Conservation (phyloP, 1,139 yeast species). For the Hyphopichia burtonii region DNA sequence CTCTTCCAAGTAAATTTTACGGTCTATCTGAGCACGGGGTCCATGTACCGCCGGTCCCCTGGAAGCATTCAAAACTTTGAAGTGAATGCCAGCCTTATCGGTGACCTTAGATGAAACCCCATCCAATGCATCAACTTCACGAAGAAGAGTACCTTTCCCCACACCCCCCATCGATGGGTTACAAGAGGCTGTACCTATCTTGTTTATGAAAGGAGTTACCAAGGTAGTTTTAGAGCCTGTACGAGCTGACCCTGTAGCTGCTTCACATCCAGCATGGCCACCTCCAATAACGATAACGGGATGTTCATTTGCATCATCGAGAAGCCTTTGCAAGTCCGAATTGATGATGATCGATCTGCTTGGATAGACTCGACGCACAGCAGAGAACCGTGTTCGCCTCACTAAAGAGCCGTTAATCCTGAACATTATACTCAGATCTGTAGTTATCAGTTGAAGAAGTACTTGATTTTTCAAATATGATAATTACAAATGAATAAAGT, state of each 20-base stretch:
- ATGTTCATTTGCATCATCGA: conserved; percentile 33
- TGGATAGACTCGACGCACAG: background rate
- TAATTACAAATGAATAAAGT: no score
- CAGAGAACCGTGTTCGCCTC: background rate
- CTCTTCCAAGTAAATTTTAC: conserved; percentile 71
- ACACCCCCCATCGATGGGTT: conserved; percentile 99
- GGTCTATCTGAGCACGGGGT: conserved; percentile 94
- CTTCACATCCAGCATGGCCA: conserved; percentile 99
- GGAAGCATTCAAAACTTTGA: conserved; percentile 79
- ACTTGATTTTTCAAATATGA: no score
- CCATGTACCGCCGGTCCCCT: conserved; percentile 99
- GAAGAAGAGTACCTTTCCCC: conserved; percentile 89
- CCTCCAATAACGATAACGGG: conserved; percentile 94
- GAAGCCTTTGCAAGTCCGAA: conserved; percentile 34
- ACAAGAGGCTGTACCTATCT: conserved; percentile 94
- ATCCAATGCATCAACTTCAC: conserved; percentile 95
- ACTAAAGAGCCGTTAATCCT: background rate
- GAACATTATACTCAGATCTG: background rate
- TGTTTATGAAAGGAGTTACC: conserved; percentile 70
- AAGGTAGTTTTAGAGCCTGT: conserved; percentile 72
- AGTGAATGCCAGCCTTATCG: conserved; percentile 92
- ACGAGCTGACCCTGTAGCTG: conserved; percentile 91
- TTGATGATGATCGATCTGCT: conserved; percentile 26
- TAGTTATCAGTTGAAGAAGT: no score
- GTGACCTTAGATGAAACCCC: conserved; percentile 85